These are phyloP conservation scores for Phytophthora sp. DNA, from an alignment of 352 stramenopile species.

Conservation along the genomic window DNA sequence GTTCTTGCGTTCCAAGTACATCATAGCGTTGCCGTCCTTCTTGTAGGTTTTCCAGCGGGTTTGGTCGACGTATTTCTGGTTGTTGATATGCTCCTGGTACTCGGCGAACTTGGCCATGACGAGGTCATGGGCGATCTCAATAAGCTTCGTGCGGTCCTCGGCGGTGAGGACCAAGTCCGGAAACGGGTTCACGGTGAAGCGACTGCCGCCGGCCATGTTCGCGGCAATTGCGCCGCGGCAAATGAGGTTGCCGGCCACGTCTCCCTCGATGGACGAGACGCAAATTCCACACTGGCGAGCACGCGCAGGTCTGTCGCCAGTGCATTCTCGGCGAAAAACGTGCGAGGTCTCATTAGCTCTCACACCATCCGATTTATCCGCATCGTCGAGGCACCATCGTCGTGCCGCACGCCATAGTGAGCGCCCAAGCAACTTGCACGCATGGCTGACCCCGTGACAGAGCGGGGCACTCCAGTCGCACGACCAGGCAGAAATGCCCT, in stretches of 20 bases:
- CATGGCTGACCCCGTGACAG: neutral
- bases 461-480: neutral
- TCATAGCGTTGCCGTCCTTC: neutral
- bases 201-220: conserved; percentile 4
- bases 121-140: conserved; percentile 9
- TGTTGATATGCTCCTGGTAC: conserved; percentile 16
- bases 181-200: conserved; percentile 25
- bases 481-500: neutral
- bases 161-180: neutral
- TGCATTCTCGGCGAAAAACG: neutral
- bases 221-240: too few relatives aligned
- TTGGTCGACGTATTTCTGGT: conserved; percentile 7
- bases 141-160: conserved; percentile 9
- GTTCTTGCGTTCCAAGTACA: conserved; percentile 15
- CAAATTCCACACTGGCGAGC: too few relatives aligned
- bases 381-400: neutral
- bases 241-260: neutral
- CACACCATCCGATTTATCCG: neutral
- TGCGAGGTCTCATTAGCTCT: neutral
- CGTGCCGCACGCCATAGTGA: neutral
- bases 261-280: too few relatives aligned
- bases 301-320: too few relatives aligned
- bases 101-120: conserved; percentile 10
- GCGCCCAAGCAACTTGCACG: neutral
- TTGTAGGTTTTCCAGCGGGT: conserved; percentile 20